A percentile compares a stretch with the other conserved stretches of the same genome.
Conservation (phyloP, 371 early-diverging fungal genomes). For the Mucor mucedo region DNA sequence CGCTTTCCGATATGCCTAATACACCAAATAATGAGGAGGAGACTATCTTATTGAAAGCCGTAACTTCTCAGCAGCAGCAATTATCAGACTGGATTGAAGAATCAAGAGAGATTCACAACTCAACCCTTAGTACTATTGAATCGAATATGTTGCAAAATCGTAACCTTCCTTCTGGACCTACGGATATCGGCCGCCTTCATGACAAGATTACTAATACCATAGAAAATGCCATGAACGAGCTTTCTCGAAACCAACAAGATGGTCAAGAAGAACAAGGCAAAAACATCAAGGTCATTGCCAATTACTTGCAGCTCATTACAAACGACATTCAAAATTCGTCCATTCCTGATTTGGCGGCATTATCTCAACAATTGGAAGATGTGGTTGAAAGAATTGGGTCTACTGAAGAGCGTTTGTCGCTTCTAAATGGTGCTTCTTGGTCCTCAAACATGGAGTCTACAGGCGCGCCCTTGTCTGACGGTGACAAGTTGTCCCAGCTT, state of each 20-base stretch:
- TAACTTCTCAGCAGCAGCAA: conserved; percentile 22
- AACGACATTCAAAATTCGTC: conserved; percentile 42
- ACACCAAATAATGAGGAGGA: conserved; percentile 11
- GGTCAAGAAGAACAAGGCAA: conserved; percentile 42
- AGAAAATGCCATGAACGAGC: conserved; percentile 19
- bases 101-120: conserved; percentile 20
- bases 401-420: conserved; percentile 26
- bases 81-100: conserved; percentile 19
- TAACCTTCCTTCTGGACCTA: conserved; percentile 8
- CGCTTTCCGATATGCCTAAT: neutral
- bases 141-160: conserved; percentile 5
- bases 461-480: conserved; percentile 7
- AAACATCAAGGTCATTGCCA: conserved; percentile 43
- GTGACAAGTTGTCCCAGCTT: conserved; percentile 32
- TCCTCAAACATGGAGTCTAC: neutral
- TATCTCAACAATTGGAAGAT: conserved; percentile 42
- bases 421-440: conserved; percentile 10
- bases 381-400: conserved; percentile 33
- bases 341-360: conserved; percentile 40
- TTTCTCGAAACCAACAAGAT: conserved; percentile 25
- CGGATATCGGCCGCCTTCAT: conserved; percentile 16
- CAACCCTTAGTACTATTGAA: conserved; percentile 10
- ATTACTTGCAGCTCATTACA: conserved; percentile 42
- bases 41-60: neutral
- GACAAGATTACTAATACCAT: conserved; percentile 22